Evolutionary conservation across 108 stramenopile species (phyloP), one percentile per base, ranked within the genome.

Genomic region (Nitzschia putrida): DNA sequence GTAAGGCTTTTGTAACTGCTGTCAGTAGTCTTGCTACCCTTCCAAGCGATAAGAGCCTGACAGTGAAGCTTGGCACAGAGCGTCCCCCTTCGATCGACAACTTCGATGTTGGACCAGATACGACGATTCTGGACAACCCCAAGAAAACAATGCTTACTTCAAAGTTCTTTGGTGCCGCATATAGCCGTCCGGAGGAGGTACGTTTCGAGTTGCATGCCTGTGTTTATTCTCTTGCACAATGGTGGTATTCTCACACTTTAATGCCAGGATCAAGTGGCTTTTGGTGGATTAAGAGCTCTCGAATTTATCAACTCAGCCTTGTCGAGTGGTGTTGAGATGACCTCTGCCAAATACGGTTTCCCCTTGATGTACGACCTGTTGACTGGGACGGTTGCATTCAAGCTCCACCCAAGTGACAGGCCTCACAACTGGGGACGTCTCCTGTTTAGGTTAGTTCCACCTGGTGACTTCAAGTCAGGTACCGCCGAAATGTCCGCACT

Each of bases 281-380:
- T 86, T 54, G 95, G 93, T 26, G 98, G 98, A 12, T 63, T 88
- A 16, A 69, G 83, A 43, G 96, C 95, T 26, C 74, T 99, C 12
- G 83, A 82, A 65, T 91, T 92, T 54, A 85, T 99, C 53, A 94
- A 97, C 63, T 61, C 76, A 37, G 91, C 92, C 25, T 47, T 98
- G 14, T 82, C 87, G 25, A 77, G 88, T 42, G 97, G 95, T 23
- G 79, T 98, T 11, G 92, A 93, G 73, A 70, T 98, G 53, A 80
- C 91, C 14, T 95, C 95, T 3, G 76, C 88, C 25, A 82, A 87
- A 64, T 93, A 96, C 53, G 98, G 99, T 20, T 99, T 99, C 64
- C 96, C 95, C 8, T 83, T 99, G 47, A 76, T 98, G 73, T 99
- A 98, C 76, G 96, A 97, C 63, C 61, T 98, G 56, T 73, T 98